Percentiles rank a stretch among this genome's conserved stretches.
These are phyloP conservation scores for Bipolaris gigantea DNA, from an alignment of 2,329 filamentous ascomycete species.

Conservation along the genomic window DNA sequence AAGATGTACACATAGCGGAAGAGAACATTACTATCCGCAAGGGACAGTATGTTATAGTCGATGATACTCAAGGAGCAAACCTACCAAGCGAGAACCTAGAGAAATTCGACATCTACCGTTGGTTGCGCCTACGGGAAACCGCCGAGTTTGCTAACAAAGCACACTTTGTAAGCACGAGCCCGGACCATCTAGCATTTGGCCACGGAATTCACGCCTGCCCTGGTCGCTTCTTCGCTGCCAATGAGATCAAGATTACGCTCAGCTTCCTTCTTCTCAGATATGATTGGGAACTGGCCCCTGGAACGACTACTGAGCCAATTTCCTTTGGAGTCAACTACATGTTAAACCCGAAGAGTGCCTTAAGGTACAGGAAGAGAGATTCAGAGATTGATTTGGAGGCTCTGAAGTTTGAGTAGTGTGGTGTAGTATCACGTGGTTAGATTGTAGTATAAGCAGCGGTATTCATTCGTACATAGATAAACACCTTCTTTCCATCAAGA, in stretches of 20 bases:
- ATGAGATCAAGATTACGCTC: conserved; percentile 23
- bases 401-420: neutral
- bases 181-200: neutral
- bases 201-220: neutral
- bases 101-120: conserved; percentile 2
- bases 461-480: too few relatives aligned
- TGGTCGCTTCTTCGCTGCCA: conserved; percentile 24
- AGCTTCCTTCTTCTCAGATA: neutral
- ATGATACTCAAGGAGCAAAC: neutral
- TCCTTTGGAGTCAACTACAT: neutral
- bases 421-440: too few relatives aligned
- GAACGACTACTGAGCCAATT: neutral
- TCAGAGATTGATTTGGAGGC: neutral
- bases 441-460: too few relatives aligned
- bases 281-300: neutral
- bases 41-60: neutral
- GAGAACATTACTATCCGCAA: neutral
- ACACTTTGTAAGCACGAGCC: neutral
- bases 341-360: neutral
- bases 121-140: neutral
- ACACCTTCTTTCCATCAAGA: too few relatives aligned
- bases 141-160: neutral
- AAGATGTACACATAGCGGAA: neutral
- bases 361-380: neutral
- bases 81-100: neutral